Base-by-base conservation (phyloP, 331 rosid genomes). In the Telfairia occidentalis region DNA sequence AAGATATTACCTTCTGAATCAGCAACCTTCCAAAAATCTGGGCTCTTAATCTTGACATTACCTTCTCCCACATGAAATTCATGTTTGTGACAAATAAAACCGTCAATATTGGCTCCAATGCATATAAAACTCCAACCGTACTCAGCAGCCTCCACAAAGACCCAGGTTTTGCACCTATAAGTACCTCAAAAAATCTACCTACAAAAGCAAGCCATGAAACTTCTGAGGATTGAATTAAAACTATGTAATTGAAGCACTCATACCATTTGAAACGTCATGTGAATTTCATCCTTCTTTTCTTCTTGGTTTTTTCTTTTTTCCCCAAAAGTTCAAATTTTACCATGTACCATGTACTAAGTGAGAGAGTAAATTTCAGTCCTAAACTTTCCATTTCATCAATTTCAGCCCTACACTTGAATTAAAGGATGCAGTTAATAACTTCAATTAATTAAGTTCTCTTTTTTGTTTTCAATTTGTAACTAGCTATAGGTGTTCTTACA, bases 31-130 rank as follows among this genome's bases (percentile, higher is more conserved):
- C 92, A 75, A 91, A 95, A 74, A 91, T 83, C 81, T 94, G 98
- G 52, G 97, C 96, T 87, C 97, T 85, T 69, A 95, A 86, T 5
- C 89, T 81, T 34, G 97, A 85, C 97, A 95, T 91, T 67, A 95
- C 94, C 82, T 90, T 95, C 80, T 91, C 97, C 98, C 98, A 95
- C 26, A 90, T 73, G 24, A 89, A 81, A 81, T 86, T 95, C 96
- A 95, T 83, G 82, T 91, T 95, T 63, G 83, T 81, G 76, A 95
- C 93, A 77, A 91, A 94, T 49, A 90, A 78, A 48, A 95, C 79
- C 2, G 96, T 91, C 34, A 90, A 83, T 84, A 95, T 37, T 66
- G 98, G 98, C 90, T 95, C 98, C 89, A 95, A 40, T 16, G 96
- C 97, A 80, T 95, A 95, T 78, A 90, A 80, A 34, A 90, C 43